Evolutionary conservation across 257 asterid species (phyloP), one percentile per base, ranked within the genome.

Genomic region (Primulina tabacum): DNA sequence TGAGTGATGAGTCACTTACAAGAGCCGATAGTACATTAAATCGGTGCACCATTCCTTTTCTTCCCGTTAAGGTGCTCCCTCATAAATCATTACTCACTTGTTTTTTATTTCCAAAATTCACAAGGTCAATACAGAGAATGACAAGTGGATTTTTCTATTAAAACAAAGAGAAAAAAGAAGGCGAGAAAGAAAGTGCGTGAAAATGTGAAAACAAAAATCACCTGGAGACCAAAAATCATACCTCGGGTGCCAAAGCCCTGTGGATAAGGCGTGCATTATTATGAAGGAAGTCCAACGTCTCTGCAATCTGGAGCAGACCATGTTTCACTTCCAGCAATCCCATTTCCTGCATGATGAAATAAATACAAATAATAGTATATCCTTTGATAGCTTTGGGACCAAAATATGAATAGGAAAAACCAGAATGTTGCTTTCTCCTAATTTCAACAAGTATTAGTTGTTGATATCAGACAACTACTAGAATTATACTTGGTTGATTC

Each of bases 291-390:
- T 88, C 96, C 88, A 94, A 83, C 65, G 99, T 91, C 85, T 94
- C 99, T 0, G 97, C 95, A 78, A 91, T 84, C 85, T 94, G 99
- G 72, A 94, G 93, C 65, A 94, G 79, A 26, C 99, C 99, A 70
- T 94, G 99, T 85, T 94, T 94, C 77, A 94, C 92, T 88, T 94
- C 99, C 83, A 94, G 72, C 68, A 94, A 67, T 59, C 97, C 97
- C 99, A 94, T 94, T 76, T 89, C 97, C 99, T 93, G 88, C 82
- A 86, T 12, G 9, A 64, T 53, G 60, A 33, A 59, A 53, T 32
- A 62, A 63, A 34, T 5, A 72, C 67, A 71, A 29, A 71, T 52
- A 21, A 57, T 16, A 58, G 56, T 32, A 58, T 5, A 34, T 67
- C 57, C 58, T 64, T 68, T 50, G 40, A 52, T 72, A 71, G 29